Percentiles rank a stretch among this genome's conserved stretches.
Evolutionary conservation across 306 rosid species (phyloP).

Genomic region (Coriaria nepalensis): DNA sequence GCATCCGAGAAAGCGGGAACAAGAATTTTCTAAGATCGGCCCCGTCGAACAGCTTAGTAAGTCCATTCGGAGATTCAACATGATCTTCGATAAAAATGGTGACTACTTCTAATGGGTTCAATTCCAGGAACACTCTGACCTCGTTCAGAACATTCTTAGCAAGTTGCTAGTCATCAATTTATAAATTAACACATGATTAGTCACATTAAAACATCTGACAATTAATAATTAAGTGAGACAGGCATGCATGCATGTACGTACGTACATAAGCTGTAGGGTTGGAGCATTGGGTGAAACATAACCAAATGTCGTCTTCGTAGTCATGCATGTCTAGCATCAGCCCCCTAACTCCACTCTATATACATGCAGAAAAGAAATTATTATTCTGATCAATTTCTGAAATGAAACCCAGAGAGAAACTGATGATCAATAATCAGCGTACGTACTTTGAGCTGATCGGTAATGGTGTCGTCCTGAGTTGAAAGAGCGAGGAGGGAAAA

Average conservation of each 20-base stretch:
- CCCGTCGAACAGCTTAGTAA: constrained; percentile 42
- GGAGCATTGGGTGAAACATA: constrained; percentile 47
- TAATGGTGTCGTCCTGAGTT: too few species aligned
- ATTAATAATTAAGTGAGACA: background rate
- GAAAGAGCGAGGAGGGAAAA: too few species aligned
- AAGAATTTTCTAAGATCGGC: constrained; percentile 44
- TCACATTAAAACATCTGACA: background rate
- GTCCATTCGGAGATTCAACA: constrained; percentile 36
- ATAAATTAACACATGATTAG: background rate
- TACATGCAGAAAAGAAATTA: too few species aligned
- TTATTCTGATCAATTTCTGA: too few species aligned
- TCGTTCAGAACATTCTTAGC: constrained; percentile 37
- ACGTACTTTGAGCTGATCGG: too few species aligned
- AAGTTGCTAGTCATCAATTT: constrained; percentile 27
- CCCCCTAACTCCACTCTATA: constrained; percentile 12
- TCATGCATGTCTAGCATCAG: constrained; percentile 64
- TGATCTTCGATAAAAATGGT: constrained; percentile 47
- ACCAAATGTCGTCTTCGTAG: constrained; percentile 43
- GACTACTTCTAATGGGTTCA: constrained; percentile 43
- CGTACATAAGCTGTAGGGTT: constrained; percentile 59
- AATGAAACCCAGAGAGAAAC: too few species aligned
- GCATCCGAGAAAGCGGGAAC: constrained; percentile 55
- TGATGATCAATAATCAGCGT: too few species aligned
- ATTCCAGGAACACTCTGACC: constrained; percentile 34
- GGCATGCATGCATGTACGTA: too few species aligned